A percentile compares a stretch with the other conserved stretches of the same genome.
These are phyloP conservation scores for Parafenestella ontariensis DNA, from an alignment of 2,329 filamentous ascomycete species.

Conservation along the genomic window DNA sequence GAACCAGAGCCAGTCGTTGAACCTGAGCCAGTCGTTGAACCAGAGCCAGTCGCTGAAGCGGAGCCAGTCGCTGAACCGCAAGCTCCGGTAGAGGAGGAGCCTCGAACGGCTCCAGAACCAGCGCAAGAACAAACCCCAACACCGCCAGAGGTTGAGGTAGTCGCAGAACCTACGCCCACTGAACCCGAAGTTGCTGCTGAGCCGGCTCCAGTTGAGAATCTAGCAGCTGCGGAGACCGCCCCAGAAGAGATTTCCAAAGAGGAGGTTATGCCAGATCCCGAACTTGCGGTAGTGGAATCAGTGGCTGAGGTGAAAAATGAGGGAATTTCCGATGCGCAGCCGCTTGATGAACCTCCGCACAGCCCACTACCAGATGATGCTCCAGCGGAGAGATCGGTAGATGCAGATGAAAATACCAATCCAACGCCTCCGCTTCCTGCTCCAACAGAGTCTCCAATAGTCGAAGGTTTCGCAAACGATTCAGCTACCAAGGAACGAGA, in stretches of 20 bases:
- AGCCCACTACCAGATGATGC: not conserved
- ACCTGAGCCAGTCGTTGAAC: not conserved
- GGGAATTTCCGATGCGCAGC: not conserved
- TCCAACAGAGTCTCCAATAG: not conserved
- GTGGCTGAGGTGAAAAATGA: conserved; percentile 1
- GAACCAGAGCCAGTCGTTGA: not conserved
- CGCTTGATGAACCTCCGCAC: not conserved
- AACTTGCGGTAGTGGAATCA: not conserved
- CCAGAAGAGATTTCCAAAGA: not conserved
- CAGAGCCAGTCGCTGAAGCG: too few relatives aligned
- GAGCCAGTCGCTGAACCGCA: not conserved
- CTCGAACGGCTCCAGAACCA: too few relatives aligned
- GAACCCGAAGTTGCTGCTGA: not conserved
- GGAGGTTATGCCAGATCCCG: not conserved
- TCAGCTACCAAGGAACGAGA: conserved; percentile 28
- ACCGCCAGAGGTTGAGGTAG: not conserved
- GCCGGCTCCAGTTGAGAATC: not conserved
- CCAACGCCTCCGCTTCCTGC: not conserved
- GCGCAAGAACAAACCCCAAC: not conserved
- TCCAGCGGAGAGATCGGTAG: conserved; percentile 2
- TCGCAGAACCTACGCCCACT: not conserved
- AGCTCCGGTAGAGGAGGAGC: not conserved
- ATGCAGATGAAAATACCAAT: conserved; percentile 1
- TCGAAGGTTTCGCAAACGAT: conserved; percentile 4
- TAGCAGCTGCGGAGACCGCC: not conserved